Percentiles rank a stretch among this genome's conserved stretches.
These are phyloP conservation scores for Aspergillus sparsus DNA, from an alignment of 495 filamentous ascomycete species.

Conservation along the genomic window DNA sequence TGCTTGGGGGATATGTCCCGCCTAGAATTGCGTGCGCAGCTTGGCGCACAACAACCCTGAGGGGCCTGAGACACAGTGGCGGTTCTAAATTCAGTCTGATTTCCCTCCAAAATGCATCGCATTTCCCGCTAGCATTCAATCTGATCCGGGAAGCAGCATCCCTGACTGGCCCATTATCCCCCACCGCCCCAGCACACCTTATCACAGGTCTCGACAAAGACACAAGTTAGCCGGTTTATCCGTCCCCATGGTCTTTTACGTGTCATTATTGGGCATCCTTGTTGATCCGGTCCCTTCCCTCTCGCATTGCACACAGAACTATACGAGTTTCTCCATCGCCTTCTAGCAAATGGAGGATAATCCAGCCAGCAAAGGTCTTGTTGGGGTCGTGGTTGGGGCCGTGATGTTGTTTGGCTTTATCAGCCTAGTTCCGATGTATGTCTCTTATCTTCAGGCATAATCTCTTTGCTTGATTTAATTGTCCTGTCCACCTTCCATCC, in stretches of 20 bases:
- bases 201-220: background rate
- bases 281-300: conserved; percentile 8
- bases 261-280: conserved; percentile 20
- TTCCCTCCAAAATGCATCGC: conserved; percentile 14
- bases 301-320: conserved; percentile 13
- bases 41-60: conserved; percentile 31
- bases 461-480: background rate
- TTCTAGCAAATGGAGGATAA: conserved; percentile 30
- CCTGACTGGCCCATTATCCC: conserved; percentile 16
- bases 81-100: conserved; percentile 31
- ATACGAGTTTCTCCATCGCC: conserved; percentile 1
- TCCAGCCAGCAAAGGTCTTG: conserved; percentile 29
- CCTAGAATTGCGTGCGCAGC: conserved; percentile 24
- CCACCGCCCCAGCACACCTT: conserved; percentile 9
- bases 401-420: conserved; percentile 34
- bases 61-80: conserved; percentile 31
- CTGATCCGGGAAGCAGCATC: background rate
- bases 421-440: conserved; percentile 40
- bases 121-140: conserved; percentile 4
- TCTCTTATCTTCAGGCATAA: conserved; percentile 20
- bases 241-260: conserved; percentile 17
- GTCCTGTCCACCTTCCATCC: conserved; percentile 6
- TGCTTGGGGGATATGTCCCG: conserved; percentile 22
- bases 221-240: conserved; percentile 19
- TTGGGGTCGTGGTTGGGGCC: conserved; percentile 41